These are phyloP conservation scores for Echeveria elegans DNA, from an alignment of 164 flowering plant species.

Conservation along the genomic window DNA sequence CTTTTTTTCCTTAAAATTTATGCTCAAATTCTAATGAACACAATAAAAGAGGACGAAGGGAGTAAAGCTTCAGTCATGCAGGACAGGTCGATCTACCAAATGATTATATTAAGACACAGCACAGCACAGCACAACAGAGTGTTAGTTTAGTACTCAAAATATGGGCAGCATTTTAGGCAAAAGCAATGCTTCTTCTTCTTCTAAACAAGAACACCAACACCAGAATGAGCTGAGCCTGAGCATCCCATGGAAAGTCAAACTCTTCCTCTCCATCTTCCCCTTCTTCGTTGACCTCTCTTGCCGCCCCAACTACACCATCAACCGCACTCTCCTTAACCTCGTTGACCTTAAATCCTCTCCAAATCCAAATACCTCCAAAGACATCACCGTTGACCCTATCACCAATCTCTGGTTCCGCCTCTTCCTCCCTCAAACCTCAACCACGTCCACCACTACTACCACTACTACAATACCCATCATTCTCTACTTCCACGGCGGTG, in stretches of 20 bases:
- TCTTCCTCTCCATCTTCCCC: neutral
- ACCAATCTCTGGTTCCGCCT: neutral
- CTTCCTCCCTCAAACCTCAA: neutral
- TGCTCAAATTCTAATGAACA: too few species aligned
- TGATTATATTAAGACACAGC: too few species aligned
- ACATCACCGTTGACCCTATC: neutral
- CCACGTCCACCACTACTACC: neutral
- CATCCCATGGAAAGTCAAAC: neutral
- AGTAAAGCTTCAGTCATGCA: too few species aligned
- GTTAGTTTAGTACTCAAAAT: too few species aligned
- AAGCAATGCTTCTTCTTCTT: neutral
- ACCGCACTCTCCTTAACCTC: constrained; percentile 1
- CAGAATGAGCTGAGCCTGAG: neutral
- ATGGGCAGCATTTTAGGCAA: neutral
- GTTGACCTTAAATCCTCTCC: neutral
- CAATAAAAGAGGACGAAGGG: too few species aligned
- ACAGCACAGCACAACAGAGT: too few species aligned
- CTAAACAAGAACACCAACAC: neutral
- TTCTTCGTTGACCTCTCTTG: neutral
- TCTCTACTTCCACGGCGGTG: constrained; percentile 11
- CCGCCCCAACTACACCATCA: constrained; percentile 1
- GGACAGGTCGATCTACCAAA: too few species aligned
- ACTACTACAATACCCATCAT: constrained; percentile 2
- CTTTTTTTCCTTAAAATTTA: too few species aligned
- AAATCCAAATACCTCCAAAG: neutral